phyloP scores from a whole-genome alignment of 1,284 basidiomycete genomes.

The Trichosporon asahii region DNA sequence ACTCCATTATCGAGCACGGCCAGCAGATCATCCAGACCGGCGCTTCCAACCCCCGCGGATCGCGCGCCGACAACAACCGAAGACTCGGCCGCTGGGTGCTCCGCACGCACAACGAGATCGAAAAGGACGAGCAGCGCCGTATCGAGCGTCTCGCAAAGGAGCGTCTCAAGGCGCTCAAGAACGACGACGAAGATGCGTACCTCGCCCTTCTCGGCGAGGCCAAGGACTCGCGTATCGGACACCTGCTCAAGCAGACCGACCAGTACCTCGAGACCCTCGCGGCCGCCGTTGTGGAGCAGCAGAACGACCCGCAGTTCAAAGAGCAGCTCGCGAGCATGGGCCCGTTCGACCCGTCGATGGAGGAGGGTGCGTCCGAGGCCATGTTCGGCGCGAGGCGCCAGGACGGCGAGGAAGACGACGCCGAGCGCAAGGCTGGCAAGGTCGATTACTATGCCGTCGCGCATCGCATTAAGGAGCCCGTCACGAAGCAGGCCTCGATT shows the following conservation, averaged over 20 bases:
- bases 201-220: constrained; percentile 99
- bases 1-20: constrained; percentile 82
- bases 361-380: constrained; percentile 76
- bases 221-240: constrained; percentile 98
- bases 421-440: constrained; percentile 61
- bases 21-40: constrained; percentile 63
- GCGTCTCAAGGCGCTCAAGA: constrained; percentile 95
- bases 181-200: constrained; percentile 98
- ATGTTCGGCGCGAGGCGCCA: constrained; percentile 80
- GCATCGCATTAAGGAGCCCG: constrained; percentile 85
- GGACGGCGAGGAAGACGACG: constrained; percentile 61
- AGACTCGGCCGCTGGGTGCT: constrained; percentile 54
- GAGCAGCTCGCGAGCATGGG: constrained; percentile 4
- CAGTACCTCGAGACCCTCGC: constrained; percentile 91
- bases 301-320: constrained; percentile 66
- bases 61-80: constrained; percentile 46
- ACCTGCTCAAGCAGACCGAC: constrained; percentile 91
- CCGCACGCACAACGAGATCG: constrained; percentile 55
- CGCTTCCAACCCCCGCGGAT: constrained; percentile 47
- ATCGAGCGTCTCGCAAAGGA: constrained; percentile 96
- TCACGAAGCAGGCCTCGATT: constrained; percentile 76
- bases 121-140: constrained; percentile 59
- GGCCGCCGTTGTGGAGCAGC: constrained; percentile 90
- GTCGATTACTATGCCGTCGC: constrained; percentile 97
- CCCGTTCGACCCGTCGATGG: constrained; percentile 35